Conservation (phyloP, 805 yeast genomes). For the Pichia thaimueangensis region DNA sequence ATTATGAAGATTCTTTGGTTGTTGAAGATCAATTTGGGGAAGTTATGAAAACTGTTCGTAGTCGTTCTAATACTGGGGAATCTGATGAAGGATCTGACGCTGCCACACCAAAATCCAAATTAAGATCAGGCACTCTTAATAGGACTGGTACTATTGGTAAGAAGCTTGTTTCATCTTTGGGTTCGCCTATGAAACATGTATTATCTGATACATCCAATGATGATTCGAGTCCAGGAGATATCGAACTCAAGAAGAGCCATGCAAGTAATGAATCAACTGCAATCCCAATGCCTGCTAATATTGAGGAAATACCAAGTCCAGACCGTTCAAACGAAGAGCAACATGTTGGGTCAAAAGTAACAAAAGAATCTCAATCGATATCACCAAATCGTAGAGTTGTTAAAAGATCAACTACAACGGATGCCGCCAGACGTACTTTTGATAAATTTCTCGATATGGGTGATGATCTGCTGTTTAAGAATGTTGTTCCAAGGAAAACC, state of each 20-base stretch:
- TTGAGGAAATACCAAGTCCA: conserved; percentile 5
- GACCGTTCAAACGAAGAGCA: neutral
- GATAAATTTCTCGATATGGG: conserved; percentile 9
- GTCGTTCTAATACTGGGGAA: conserved; percentile 13
- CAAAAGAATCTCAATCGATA: no score
- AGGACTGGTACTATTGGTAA: conserved; percentile 11
- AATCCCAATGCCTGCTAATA: conserved; percentile 5
- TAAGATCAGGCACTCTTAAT: no score
- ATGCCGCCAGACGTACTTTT: conserved; percentile 2
- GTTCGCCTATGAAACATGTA: no score
- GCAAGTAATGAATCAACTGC: neutral
- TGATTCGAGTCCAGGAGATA: no score
- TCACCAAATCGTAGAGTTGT: neutral
- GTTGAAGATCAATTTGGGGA: conserved; percentile 86
- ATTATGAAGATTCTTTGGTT: conserved; percentile 64
- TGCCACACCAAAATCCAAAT: neutral
- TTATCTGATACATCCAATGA: neutral
- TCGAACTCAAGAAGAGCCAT: no score
- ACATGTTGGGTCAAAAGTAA: no score
- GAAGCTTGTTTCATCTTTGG: conserved; percentile 8
- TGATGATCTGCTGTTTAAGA: conserved; percentile 8
- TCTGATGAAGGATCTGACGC: no score
- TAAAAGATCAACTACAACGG: neutral
- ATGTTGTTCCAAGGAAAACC: conserved; percentile 10
- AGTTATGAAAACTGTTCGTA: conserved; percentile 49